Conservation (phyloP, 2,329 filamentous ascomycete genomes). For the Colletotrichum cereale region DNA sequence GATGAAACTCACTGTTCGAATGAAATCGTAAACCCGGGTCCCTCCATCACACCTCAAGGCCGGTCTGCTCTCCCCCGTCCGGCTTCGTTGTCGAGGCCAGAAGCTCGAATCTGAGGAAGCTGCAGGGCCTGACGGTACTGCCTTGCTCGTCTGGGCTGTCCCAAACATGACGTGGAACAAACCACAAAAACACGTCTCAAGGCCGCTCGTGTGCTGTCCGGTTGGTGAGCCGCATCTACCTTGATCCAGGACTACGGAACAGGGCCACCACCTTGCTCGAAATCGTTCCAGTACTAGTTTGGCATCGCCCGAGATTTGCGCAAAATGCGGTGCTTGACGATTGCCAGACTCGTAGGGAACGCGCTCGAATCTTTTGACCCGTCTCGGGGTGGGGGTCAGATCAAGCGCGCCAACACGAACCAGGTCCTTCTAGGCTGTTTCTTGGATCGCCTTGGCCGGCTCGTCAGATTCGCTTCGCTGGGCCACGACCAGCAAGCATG, state of each 20-base stretch:
- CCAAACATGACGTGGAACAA: conserved; percentile 12
- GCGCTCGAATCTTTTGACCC: background rate
- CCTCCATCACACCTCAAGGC: background rate
- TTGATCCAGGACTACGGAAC: background rate
- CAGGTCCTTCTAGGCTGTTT: conserved; percentile 7
- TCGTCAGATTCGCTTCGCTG: conserved; percentile 5
- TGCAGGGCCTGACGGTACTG: background rate
- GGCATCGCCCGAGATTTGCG: background rate
- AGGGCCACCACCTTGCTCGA: background rate
- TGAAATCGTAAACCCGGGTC: background rate
- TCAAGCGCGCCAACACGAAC: background rate
- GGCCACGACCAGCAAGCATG: background rate
- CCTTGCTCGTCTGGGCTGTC: conserved; percentile 2
- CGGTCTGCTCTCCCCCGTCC: background rate
- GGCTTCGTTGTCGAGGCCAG: background rate
- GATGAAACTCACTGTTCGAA: conserved; percentile 6
- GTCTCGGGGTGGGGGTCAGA: background rate
- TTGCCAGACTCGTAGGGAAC: conserved; percentile 2
- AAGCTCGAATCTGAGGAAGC: background rate
- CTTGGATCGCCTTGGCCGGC: conserved; percentile 9
- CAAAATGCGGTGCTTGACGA: conserved; percentile 31
- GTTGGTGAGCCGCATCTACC: background rate
- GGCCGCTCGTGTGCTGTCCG: background rate
- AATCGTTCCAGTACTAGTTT: background rate
- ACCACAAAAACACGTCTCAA: background rate